Percentiles rank a stretch among this genome's conserved stretches.
phyloP scores from a whole-genome alignment of 2,329 filamentous ascomycete species.

The Fusarium nurragi region DNA sequence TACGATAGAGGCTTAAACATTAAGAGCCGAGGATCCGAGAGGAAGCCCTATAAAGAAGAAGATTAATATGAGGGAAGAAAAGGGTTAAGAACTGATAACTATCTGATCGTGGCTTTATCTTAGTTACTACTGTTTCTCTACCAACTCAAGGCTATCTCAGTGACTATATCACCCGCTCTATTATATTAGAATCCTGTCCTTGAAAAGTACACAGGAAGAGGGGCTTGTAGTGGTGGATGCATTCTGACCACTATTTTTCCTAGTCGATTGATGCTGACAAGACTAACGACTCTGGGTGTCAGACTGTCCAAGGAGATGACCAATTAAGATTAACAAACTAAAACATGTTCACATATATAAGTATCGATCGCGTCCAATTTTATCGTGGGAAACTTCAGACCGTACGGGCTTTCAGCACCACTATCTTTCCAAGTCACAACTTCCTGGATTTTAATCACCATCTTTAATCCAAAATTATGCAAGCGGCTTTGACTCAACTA shows the following conservation, averaged over 20 bases:
- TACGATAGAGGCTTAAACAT: too few relatives aligned
- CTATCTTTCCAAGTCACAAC: accelerated
- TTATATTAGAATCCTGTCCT: too few relatives aligned
- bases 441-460: accelerated
- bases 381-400: accelerated
- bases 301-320: neutral
- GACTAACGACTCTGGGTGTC: neutral
- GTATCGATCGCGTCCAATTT: accelerated
- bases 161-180: too few relatives aligned
- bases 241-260: neutral
- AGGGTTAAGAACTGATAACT: too few relatives aligned
- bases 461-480: neutral
- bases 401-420: accelerated
- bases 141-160: too few relatives aligned
- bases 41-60: too few relatives aligned
- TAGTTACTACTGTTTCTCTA: too few relatives aligned
- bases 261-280: neutral
- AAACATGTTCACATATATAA: accelerated
- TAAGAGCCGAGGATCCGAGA: too few relatives aligned
- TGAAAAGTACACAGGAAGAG: too few relatives aligned
- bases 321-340: neutral
- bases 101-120: too few relatives aligned
- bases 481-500: conserved; percentile 3
- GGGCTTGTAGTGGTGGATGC: accelerated
- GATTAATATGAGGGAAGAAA: too few relatives aligned